Evolutionary conservation across 164 flowering plant genomes (phyloP).

Genomic region (Malania oleifera): DNA sequence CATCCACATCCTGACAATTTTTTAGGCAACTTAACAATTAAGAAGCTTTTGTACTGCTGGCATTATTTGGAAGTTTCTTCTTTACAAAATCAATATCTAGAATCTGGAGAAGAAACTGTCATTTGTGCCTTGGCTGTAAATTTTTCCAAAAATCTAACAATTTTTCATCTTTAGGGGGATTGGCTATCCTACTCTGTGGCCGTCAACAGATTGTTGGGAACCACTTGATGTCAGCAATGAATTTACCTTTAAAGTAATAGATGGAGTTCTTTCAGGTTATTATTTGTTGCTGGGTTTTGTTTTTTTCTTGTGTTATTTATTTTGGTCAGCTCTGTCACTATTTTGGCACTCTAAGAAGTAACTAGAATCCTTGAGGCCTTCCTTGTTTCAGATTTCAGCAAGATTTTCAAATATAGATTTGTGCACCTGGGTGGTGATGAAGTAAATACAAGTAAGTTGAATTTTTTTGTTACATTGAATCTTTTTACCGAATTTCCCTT

Average conservation of each 20-base stretch:
- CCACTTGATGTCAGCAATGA: conserved; percentile 96
- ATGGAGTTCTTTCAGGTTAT: conserved; percentile 85
- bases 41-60: no score
- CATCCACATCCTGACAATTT: no score
- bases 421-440: conserved; percentile 95
- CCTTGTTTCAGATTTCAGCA: conserved; percentile 71
- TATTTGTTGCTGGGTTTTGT: background rate
- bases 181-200: conserved; percentile 86
- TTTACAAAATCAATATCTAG: no score
- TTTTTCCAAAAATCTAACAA: conserved; percentile 5
- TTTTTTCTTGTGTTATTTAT: background rate
- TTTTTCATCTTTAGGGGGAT: conserved; percentile 54
- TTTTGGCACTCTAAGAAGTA: background rate
- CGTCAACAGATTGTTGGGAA: conserved; percentile 62
- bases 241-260: conserved; percentile 77
- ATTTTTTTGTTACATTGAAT: no score
- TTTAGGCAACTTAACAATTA: no score
- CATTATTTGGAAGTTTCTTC: background rate
- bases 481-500: no score
- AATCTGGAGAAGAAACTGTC: background rate
- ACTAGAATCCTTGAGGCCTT: background rate
- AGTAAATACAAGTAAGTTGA: conserved; percentile 69
- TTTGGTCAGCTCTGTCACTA: conserved; percentile 5
- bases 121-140: conserved; percentile 1
- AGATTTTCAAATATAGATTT: conserved; percentile 74